phyloP scores from a whole-genome alignment of 306 rosid genomes.

The Prunus davidiana region DNA sequence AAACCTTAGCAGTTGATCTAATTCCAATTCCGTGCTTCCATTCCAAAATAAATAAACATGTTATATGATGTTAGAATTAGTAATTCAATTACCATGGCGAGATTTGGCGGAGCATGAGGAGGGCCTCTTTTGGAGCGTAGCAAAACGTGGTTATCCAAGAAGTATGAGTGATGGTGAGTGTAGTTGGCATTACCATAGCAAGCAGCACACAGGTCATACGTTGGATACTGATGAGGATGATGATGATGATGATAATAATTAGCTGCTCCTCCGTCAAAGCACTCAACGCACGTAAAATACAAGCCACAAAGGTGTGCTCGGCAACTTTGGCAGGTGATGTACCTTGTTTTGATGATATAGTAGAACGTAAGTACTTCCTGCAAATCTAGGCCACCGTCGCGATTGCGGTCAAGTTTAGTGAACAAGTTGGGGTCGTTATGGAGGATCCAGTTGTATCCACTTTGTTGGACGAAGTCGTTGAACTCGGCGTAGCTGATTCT shows the following conservation, averaged over 20 bases:
- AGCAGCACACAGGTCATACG: neutral
- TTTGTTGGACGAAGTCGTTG: neutral
- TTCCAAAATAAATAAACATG: too few relatives aligned
- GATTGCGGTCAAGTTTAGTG: neutral
- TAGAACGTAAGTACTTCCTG: constrained; percentile 9
- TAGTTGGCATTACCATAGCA: neutral
- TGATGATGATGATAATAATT: too few relatives aligned
- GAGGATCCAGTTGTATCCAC: neutral
- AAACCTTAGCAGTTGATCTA: too few relatives aligned
- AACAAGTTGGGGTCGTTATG: neutral
- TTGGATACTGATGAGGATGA: too few relatives aligned
- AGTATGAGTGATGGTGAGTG: constrained; percentile 1
- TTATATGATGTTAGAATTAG: too few relatives aligned
- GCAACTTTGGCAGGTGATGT: neutral
- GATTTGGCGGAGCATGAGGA: neutral
- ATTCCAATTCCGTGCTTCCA: too few relatives aligned
- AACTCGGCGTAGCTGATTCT: constrained; percentile 2
- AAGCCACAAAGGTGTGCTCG: neutral
- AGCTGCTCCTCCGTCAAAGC: neutral
- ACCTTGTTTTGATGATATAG: constrained; percentile 18
- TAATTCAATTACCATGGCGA: too few relatives aligned
- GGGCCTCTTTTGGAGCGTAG: constrained; percentile 21
- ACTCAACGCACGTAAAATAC: constrained; percentile 7
- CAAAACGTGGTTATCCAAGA: constrained; percentile 15
- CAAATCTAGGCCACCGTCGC: constrained; percentile 16